Percentiles rank a stretch among this genome's conserved stretches.
Evolutionary conservation across 2,329 filamentous ascomycete species (phyloP).

Genomic region (Hysterium pulicare): DNA sequence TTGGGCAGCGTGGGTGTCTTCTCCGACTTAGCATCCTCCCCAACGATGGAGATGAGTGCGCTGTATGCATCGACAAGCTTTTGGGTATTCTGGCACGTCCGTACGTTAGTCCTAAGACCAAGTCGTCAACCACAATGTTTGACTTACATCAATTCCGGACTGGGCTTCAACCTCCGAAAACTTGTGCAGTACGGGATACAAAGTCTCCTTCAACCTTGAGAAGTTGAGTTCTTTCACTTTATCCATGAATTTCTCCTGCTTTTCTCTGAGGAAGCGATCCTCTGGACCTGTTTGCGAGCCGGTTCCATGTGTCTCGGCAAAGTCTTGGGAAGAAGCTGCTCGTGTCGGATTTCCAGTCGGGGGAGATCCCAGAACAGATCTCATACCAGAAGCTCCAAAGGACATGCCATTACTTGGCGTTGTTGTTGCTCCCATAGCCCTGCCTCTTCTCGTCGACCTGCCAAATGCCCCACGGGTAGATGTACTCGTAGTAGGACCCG

Average conservation of each 20-base stretch:
- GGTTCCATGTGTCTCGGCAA: constrained; percentile 55
- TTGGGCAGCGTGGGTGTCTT: constrained; percentile 55
- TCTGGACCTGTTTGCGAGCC: constrained; percentile 56
- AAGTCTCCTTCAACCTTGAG: constrained; percentile 61
- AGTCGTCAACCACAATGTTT: background rate
- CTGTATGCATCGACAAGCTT: constrained; percentile 80
- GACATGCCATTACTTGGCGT: constrained; percentile 32
- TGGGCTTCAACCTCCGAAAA: constrained; percentile 71
- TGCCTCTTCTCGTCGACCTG: constrained; percentile 43
- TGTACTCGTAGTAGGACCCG: constrained; percentile 28
- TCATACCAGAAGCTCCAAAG: constrained; percentile 68
- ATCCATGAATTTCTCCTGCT: constrained; percentile 76
- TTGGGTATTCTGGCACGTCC: constrained; percentile 55
- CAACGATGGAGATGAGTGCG: constrained; percentile 74
- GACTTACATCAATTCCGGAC: constrained; percentile 61
- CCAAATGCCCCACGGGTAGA: constrained; percentile 53
- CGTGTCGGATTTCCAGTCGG: constrained; percentile 59
- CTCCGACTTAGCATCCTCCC: constrained; percentile 63
- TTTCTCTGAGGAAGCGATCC: constrained; percentile 75
- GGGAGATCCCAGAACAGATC: constrained; percentile 82
- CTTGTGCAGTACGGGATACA: constrained; percentile 72
- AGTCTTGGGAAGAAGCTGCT: constrained; percentile 58
- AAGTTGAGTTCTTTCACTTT: constrained; percentile 77
- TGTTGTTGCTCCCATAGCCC: constrained; percentile 35
- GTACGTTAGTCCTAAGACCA: background rate